phyloP scores from a whole-genome alignment of 2,329 filamentous ascomycete genomes.

The Sarocladiaceae sp. region DNA sequence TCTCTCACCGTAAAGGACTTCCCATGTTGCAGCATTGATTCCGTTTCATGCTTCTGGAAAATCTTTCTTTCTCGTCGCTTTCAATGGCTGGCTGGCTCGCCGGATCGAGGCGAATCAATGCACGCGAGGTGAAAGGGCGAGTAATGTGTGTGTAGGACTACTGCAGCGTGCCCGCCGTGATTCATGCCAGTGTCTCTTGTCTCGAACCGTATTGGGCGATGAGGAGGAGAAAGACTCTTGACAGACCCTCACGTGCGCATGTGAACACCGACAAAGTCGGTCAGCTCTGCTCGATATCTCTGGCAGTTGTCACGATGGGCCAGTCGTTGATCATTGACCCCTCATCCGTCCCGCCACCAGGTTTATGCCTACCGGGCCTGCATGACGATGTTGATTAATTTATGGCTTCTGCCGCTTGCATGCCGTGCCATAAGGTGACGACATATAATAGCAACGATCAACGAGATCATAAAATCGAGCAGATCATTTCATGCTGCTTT shows the following conservation, averaged over 20 bases:
- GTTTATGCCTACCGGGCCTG: neutral
- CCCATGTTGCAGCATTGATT: no score
- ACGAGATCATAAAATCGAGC: no score
- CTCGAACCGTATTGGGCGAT: neutral
- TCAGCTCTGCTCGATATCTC: neutral
- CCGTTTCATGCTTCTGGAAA: no score
- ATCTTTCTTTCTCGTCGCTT: no score
- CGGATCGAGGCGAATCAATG: no score
- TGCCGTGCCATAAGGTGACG: no score
- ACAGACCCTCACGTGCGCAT: neutral
- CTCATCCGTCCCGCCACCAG: neutral
- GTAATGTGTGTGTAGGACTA: neutral
- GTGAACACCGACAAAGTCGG: conserved; percentile 3
- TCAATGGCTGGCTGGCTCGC: no score
- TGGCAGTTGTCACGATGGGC: neutral
- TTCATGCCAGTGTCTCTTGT: conserved; percentile 3
- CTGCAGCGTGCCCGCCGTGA: neutral
- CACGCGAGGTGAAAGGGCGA: neutral
- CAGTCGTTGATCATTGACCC: neutral
- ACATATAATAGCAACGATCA: no score
- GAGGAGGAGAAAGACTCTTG: neutral
- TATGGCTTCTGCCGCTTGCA: neutral
- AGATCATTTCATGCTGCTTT: no score
- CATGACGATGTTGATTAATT: conserved; percentile 2
- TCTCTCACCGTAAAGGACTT: no score